phyloP scores from a whole-genome alignment of 768 basidiomycete species.

The Podaxis sp. region DNA sequence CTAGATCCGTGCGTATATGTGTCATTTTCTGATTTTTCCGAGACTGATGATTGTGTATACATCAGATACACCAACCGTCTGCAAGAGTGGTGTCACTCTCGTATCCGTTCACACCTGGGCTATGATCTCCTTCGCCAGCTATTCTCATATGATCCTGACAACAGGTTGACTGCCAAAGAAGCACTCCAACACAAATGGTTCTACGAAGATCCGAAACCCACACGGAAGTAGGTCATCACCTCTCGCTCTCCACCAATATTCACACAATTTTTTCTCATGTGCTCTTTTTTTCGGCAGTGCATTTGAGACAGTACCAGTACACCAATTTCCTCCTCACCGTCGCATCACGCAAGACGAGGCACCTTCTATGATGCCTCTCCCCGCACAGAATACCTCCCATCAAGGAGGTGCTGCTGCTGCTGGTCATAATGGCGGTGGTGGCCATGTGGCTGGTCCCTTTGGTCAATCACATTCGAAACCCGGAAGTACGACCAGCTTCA shows the following conservation, averaged over 20 bases:
- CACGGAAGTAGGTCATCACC: conserved; percentile 62
- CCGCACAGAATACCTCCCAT: conserved; percentile 39
- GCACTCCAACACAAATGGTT: conserved; percentile 91
- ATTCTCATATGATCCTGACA: conserved; percentile 89
- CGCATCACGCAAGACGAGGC: conserved; percentile 93
- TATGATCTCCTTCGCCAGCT: conserved; percentile 83
- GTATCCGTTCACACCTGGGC: conserved; percentile 57
- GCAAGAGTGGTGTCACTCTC: conserved; percentile 68
- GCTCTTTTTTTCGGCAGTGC: conserved; percentile 42
- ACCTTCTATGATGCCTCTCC: conserved; percentile 75
- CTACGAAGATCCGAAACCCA: conserved; percentile 82
- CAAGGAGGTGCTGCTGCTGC: conserved; percentile 25
- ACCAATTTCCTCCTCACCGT: conserved; percentile 78
- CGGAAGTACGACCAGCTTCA: conserved; percentile 60
- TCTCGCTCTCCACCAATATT: not conserved
- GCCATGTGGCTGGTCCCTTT: conserved; percentile 37
- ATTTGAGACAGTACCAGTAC: conserved; percentile 58
- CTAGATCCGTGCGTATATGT: conserved; percentile 58
- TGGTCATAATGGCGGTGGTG: conserved; percentile 20
- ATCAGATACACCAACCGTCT: conserved; percentile 51
- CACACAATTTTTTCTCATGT: not conserved
- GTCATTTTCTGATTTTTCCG: not conserved
- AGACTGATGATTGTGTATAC: not conserved
- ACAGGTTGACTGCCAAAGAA: conserved; percentile 75
- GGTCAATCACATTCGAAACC: conserved; percentile 54